Evolutionary conservation across 345 rosid species (phyloP).

Genomic region (Clausena lansium): DNA sequence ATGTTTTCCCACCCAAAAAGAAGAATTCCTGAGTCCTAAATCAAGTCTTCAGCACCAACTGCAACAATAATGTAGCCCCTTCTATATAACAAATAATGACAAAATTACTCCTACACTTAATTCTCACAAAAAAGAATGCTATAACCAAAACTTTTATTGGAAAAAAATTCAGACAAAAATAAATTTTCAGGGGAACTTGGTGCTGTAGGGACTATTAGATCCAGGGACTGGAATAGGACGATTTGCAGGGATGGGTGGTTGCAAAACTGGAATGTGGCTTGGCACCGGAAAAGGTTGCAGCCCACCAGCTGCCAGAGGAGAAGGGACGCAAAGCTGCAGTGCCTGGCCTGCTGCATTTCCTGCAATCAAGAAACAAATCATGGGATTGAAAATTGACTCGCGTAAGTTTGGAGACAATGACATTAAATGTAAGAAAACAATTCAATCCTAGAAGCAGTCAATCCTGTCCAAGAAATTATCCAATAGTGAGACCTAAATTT

Average conservation of each 20-base stretch:
- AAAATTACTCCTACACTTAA: neutral
- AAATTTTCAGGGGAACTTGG: slow-evolving; percentile 43
- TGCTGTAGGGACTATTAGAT: slow-evolving; percentile 33
- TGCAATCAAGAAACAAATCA: slow-evolving; percentile 11
- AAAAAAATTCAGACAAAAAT: neutral
- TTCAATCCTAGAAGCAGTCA: neutral
- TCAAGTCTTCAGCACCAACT: neutral
- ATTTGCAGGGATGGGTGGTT: slow-evolving; percentile 39
- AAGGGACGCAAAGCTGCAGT: slow-evolving; percentile 41
- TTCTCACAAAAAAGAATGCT: slow-evolving; percentile 2
- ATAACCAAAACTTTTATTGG: slow-evolving; percentile 28
- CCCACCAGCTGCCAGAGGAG: slow-evolving; percentile 40
- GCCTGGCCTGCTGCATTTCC: slow-evolving; percentile 40
- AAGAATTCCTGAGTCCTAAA: neutral
- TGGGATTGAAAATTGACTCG: neutral
- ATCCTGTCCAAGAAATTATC: neutral
- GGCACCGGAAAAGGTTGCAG: slow-evolving; percentile 42
- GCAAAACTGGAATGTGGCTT: slow-evolving; percentile 40
- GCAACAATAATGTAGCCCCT: neutral
- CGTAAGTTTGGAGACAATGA: neutral
- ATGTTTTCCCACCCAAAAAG: neutral
- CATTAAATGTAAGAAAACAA: neutral
- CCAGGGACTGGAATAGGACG: slow-evolving; percentile 35
- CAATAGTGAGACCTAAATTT: neutral
- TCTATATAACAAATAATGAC: neutral